phyloP scores from a whole-genome alignment of 257 asterid species.

The Cinchona pubescens region DNA sequence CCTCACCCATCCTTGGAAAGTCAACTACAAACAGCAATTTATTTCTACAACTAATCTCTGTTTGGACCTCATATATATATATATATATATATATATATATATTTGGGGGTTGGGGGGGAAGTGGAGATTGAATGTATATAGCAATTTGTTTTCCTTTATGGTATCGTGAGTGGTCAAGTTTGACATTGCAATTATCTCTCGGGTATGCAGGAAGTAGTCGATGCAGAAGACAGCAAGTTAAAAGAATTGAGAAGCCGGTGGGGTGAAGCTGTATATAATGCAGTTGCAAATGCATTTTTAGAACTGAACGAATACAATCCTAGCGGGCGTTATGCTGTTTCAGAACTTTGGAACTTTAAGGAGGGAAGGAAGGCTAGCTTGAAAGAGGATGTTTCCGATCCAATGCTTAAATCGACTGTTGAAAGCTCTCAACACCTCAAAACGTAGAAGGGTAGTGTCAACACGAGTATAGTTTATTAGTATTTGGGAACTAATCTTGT shows the following conservation, averaged over 20 bases:
- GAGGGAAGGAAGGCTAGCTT: slow-evolving; percentile 17
- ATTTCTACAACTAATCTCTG: too few species aligned
- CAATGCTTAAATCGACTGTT: slow-evolving; percentile 18
- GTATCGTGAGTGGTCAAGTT: background rate
- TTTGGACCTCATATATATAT: too few species aligned
- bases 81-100: too few species aligned
- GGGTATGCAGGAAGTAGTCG: slow-evolving; percentile 17
- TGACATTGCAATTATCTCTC: background rate
- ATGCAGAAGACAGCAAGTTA: slow-evolving; percentile 13
- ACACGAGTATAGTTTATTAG: too few species aligned
- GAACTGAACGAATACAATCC: slow-evolving; percentile 22
- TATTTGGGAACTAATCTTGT: too few species aligned
- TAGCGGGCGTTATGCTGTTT: slow-evolving; percentile 17
- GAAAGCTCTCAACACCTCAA: slow-evolving; percentile 9
- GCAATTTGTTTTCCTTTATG: background rate
- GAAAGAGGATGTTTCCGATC: too few species aligned
- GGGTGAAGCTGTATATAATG: slow-evolving; percentile 18
- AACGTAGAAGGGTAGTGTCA: background rate
- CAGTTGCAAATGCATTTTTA: slow-evolving; percentile 14
- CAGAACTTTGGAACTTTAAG: slow-evolving; percentile 21
- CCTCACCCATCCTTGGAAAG: too few species aligned
- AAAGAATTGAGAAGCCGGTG: slow-evolving; percentile 10
- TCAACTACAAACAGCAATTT: too few species aligned
- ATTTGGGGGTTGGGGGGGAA: too few species aligned
- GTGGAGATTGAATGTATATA: too few species aligned